A percentile compares a stretch with the other conserved stretches of the same genome.
Conservation (phyloP, 2,329 filamentous ascomycete species). For the Pseudogymnoascus sp. region DNA sequence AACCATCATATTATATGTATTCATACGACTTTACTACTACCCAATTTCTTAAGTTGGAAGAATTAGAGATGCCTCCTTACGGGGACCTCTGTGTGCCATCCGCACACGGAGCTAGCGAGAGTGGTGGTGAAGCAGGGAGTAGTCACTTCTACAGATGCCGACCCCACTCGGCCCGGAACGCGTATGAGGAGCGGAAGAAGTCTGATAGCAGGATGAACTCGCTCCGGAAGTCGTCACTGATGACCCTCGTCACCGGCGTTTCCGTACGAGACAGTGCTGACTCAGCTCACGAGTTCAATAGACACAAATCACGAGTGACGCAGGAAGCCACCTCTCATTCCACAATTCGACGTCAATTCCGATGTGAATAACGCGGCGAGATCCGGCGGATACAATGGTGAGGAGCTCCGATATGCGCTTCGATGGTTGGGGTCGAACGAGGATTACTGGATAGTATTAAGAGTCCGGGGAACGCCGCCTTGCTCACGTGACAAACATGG, state of each 20-base stretch:
- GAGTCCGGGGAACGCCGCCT: too few species aligned
- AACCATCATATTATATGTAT: too few species aligned
- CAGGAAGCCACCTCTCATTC: background rate
- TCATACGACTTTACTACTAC: too few species aligned
- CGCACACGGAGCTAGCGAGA: too few species aligned
- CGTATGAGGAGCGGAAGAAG: background rate
- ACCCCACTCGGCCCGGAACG: background rate
- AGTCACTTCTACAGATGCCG: background rate
- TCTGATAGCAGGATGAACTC: background rate
- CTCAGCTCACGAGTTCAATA: slow-evolving; percentile 6
- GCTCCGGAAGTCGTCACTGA: background rate
- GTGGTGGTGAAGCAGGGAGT: background rate
- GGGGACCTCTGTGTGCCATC: too few species aligned
- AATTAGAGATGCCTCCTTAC: too few species aligned
- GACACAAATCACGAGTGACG: slow-evolving; percentile 3
- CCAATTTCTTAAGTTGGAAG: too few species aligned
- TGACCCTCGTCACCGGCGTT: background rate
- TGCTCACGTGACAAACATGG: too few species aligned
- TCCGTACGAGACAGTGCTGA: background rate
- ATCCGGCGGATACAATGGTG: background rate
- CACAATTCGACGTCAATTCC: background rate
- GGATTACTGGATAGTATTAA: too few species aligned
- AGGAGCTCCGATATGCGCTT: too few species aligned
- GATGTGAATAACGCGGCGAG: slow-evolving; percentile 2
- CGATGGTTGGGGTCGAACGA: too few species aligned